Evolutionary conservation across 1,284 basidiomycete genomes (phyloP), one percentile per base, ranked within the genome.

Genomic region (Earliella scabrosa): DNA sequence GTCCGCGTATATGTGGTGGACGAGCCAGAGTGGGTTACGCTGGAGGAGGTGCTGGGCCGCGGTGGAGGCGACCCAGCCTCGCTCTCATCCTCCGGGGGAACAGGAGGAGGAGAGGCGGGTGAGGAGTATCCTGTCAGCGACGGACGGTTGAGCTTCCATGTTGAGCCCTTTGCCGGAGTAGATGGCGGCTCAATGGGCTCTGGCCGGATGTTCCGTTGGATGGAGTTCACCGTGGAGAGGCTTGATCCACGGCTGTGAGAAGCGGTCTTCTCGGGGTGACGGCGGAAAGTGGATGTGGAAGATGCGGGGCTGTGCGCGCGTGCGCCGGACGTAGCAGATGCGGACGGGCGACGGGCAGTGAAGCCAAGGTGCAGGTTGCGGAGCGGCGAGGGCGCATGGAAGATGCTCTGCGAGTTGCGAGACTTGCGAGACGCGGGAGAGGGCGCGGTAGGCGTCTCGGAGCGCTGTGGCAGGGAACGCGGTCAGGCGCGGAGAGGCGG

Each of bases 31-130:
- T 75, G 81, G 29, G 86, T 87, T 47, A 81, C 76, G 10, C 77
- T 79, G 18, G 87, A 89, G 36, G 86, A 88, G 54, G 87, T 78
- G 66, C 87, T 89, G 10, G 85, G 85, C 27, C 87, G 80, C 24
- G 87, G 82, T 41, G 77, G 81, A 24, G 68, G 55, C 38, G 56
- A 56, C 32, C 64, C 60, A 36, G 48, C 26, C 23, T 56, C 54
- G 23, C 38, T 47, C 10, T 56, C 49, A 31, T 62, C 54, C 18
- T 67, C 74, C 26, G 78, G 72, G 16, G 39, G 23, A 24, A 16
- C 21, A 24, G 39, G 39, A 24, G 39, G 21, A 13, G 39, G 20
- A 54, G 76, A 69, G 27, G 70, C 59, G 21, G 78, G 71, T 36
- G 52, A 52, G 67, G 88, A 87, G 60, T 87, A 82, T 14, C 81